Base-by-base conservation (phyloP, 2,329 filamentous ascomycete genomes). In the Pseudogymnoascus sp. region DNA sequence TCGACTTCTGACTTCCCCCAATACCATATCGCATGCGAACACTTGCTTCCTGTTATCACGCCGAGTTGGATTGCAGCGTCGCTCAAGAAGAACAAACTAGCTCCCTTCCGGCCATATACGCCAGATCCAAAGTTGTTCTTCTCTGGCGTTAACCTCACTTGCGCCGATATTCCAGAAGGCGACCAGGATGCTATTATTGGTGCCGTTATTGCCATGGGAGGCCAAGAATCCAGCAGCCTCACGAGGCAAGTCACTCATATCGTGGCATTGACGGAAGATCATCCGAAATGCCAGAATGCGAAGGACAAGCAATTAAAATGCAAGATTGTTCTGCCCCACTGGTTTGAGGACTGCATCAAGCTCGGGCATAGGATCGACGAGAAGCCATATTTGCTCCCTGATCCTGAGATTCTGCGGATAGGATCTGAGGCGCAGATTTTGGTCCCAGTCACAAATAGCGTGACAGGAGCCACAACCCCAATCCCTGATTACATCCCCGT, bases 281-380 rank as follows among this genome's bases (percentile, higher is more conserved):
- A 93, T 63, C 83, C 86, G 2, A 91, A 92, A 73, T 89, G 88
- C 66, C 72, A 82, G 65, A 73, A 84, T 62, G 88, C 88, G 0
- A 67, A 79, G 46, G 78, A 82, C 7, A 96, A 88, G 74, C 83
- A 82, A 1, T 79, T 90, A 62, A 86, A 85, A 62, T 86, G 86
- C 75, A 93, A 91, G 75, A 88, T 97, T 64, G 90, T 99, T 17
- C 80, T 99, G 61, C 95, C 95, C 38, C 95, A 97, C 73, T 97
- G 95, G 91, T 97, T 99, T 72, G 93, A 97, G 70, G 93, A 97
- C 73, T 99, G 95, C 76, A 84, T 99, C 68, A 95, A 90, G 75
- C 84, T 99, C 29, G 93, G 93, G 60, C 93, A 91, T 75, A 87
- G 90, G 64, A 97, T 99, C 69, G 89, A 91, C 69, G 95, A 99